Percentiles rank a stretch among this genome's conserved stretches.
Evolutionary conservation across 768 basidiomycete species (phyloP).

Genomic region (Boletus subparvulus): DNA sequence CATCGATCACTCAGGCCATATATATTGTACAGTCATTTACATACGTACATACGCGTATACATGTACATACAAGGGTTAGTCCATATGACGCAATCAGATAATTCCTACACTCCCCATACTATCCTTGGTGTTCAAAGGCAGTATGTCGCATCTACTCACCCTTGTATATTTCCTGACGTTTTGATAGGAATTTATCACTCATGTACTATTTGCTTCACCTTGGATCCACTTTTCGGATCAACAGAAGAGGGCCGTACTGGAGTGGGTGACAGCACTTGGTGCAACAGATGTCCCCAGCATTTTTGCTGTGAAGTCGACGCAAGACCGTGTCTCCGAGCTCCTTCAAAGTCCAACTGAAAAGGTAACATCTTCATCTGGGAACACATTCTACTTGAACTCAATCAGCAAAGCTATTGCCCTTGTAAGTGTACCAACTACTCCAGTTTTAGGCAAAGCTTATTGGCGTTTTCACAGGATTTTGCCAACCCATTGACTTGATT

Average conservation of each 20-base stretch:
- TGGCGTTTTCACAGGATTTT: conserved; percentile 6
- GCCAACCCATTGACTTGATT: conserved; percentile 23
- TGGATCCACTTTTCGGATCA: not conserved
- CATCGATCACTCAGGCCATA: too few relatives aligned
- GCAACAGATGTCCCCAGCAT: not conserved
- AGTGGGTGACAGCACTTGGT: not conserved
- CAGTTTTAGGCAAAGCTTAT: not conserved
- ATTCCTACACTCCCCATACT: too few relatives aligned
- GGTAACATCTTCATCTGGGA: not conserved
- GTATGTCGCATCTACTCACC: not conserved
- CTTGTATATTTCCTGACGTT: not conserved
- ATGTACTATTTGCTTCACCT: not conserved
- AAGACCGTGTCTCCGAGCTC: not conserved
- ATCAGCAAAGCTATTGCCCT: not conserved
- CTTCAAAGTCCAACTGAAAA: not conserved
- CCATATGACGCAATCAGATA: too few relatives aligned
- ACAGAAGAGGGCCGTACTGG: not conserved
- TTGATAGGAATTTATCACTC: not conserved
- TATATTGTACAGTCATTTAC: too few relatives aligned
- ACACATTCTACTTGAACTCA: not conserved
- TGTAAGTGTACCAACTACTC: not conserved
- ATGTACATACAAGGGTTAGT: too few relatives aligned
- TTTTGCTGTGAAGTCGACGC: not conserved
- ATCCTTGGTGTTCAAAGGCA: too few relatives aligned
- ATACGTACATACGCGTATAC: too few relatives aligned